Percentiles rank a stretch among this genome's conserved stretches.
These are phyloP conservation scores for Phytophthora pini DNA, from an alignment of 352 stramenopile species.

Conservation along the genomic window DNA sequence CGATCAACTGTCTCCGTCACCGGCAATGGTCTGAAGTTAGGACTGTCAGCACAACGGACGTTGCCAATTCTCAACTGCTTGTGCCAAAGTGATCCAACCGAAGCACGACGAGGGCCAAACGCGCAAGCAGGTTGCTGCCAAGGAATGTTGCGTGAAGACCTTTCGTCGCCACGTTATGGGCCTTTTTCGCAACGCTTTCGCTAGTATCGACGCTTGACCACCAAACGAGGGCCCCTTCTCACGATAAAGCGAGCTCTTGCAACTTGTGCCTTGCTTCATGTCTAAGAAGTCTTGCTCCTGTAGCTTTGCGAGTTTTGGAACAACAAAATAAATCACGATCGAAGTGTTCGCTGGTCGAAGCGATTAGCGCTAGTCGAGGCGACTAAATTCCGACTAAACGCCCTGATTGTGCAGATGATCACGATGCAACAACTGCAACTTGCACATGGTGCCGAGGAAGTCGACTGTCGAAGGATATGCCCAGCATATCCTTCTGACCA, in stretches of 20 bases:
- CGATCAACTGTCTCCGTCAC: constrained; percentile 3
- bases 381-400: constrained; percentile 15
- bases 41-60: not conserved
- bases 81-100: constrained; percentile 11
- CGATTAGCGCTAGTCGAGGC: constrained; percentile 16
- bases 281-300: not conserved
- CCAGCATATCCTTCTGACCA: constrained; percentile 1
- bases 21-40: no score
- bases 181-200: constrained; percentile 19
- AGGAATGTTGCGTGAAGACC: not conserved
- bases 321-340: not conserved
- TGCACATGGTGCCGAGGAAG: constrained; percentile 13
- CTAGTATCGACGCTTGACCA: constrained; percentile 12
- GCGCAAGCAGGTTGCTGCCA: not conserved
- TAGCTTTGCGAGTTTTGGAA: not conserved
- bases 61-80: constrained; percentile 4
- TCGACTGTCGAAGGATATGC: constrained; percentile 29
- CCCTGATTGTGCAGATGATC: constrained; percentile 18
- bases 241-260: not conserved
- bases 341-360: constrained; percentile 16
- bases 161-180: constrained; percentile 2
- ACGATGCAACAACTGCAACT: constrained; percentile 14
- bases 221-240: constrained; percentile 6
- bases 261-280: not conserved
- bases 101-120: not conserved